These are phyloP conservation scores for Liriodendron chinense DNA, from an alignment of 164 flowering plant species.

Conservation along the genomic window DNA sequence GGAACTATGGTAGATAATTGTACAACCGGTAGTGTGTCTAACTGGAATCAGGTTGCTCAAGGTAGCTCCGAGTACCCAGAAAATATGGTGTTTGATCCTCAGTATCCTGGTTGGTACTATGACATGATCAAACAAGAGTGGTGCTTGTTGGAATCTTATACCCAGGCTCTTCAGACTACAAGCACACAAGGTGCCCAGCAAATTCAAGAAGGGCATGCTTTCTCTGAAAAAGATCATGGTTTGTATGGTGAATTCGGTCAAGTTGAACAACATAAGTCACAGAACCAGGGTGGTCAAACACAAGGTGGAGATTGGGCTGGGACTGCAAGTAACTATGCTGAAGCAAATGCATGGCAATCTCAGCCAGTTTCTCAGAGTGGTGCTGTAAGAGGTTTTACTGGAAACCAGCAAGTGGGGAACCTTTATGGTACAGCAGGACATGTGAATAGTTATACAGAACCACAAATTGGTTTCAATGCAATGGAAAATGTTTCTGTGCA, in stretches of 20 bases:
- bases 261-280: slow-evolving; percentile 25
- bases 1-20: slow-evolving; percentile 42
- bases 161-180: slow-evolving; percentile 31
- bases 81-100: slow-evolving; percentile 91
- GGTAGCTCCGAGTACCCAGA: slow-evolving; percentile 59
- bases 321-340: slow-evolving; percentile 28
- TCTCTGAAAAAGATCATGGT: slow-evolving; percentile 18
- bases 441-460: slow-evolving; percentile 26
- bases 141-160: slow-evolving; percentile 61
- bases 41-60: slow-evolving; percentile 51
- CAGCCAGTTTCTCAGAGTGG: slow-evolving; percentile 20
- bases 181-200: slow-evolving; percentile 33
- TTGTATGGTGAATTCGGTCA: slow-evolving; percentile 30
- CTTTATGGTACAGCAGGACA: slow-evolving; percentile 25
- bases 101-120: slow-evolving; percentile 93
- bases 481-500: slow-evolving; percentile 27
- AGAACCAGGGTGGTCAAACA: slow-evolving; percentile 23
- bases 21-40: slow-evolving; percentile 36
- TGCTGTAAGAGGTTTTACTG: slow-evolving; percentile 24
- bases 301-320: slow-evolving; percentile 39
- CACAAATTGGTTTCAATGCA: slow-evolving; percentile 31
- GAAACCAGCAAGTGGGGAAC: slow-evolving; percentile 29
- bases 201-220: slow-evolving; percentile 36
- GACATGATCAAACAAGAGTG: slow-evolving; percentile 71
- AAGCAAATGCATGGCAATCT: slow-evolving; percentile 44